These are phyloP conservation scores for Cytidiella melzeri DNA, from an alignment of 768 basidiomycete species.

Conservation along the genomic window DNA sequence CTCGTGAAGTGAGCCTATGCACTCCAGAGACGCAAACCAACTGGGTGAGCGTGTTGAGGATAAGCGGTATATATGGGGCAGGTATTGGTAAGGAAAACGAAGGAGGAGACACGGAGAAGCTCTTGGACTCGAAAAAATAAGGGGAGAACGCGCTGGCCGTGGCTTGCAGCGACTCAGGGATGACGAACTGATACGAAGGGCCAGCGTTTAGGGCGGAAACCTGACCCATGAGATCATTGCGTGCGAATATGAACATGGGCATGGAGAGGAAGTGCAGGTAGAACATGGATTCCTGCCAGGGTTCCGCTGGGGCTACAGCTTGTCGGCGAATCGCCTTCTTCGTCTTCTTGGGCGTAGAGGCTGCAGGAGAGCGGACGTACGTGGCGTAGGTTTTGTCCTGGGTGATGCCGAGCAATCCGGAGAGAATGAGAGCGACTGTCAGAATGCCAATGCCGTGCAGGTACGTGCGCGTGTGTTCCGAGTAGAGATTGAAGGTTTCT, in stretches of 20 bases:
- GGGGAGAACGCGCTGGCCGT: neutral
- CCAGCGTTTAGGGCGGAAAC: constrained; percentile 36
- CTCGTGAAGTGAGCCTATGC: constrained; percentile 74
- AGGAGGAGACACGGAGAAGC: constrained; percentile 10
- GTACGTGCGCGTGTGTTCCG: constrained; percentile 39
- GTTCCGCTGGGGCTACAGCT: constrained; percentile 5
- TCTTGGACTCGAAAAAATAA: constrained; percentile 23
- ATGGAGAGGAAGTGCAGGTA: constrained; percentile 80
- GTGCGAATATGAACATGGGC: constrained; percentile 66
- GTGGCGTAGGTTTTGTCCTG: constrained; percentile 72
- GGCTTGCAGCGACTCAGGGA: constrained; percentile 1
- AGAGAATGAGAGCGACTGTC: constrained; percentile 68
- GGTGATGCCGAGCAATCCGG: constrained; percentile 74
- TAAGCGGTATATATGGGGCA: constrained; percentile 55
- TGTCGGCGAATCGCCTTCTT: neutral
- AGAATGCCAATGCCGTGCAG: constrained; percentile 69
- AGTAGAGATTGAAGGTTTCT: constrained; percentile 3
- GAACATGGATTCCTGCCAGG: constrained; percentile 91
- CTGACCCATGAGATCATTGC: constrained; percentile 45
- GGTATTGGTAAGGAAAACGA: constrained; percentile 33
- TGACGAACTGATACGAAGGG: constrained; percentile 23
- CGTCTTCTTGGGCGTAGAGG: neutral
- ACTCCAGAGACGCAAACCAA: constrained; percentile 84
- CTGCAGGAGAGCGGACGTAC: neutral
- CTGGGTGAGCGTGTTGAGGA: constrained; percentile 78